Evolutionary conservation across 1,284 basidiomycete species (phyloP), one percentile per base, ranked within the genome.

Genomic region (Puccinia novopanici): DNA sequence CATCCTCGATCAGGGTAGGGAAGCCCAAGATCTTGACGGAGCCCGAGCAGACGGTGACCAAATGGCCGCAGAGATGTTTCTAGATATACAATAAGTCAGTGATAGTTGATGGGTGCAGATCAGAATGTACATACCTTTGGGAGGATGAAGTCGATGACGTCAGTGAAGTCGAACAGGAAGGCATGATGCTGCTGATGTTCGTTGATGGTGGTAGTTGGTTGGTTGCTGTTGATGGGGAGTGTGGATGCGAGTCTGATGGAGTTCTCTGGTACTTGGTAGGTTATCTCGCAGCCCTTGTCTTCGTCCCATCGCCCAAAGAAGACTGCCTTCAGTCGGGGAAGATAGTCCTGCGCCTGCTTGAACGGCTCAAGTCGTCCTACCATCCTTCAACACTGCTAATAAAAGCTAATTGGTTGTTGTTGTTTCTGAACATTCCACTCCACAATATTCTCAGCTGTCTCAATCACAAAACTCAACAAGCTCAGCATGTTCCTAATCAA

Each of bases 241-340:
- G 81, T 52, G 75, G 82, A 84, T 67, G 70, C 34, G 73, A 57
- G 81, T 80, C 61, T 87, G 82, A 95, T 92, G 57, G 92, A 89
- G 50, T 91, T 92, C 85, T 96, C 94, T 0, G 94, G 94, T 9
- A 96, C 93, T 85, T 95, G 94, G 84, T 91, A 92, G 30, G 94
- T 89, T 75, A 96, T 91, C 85, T 92, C 92, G 19, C 93, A 92
- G 0, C 94, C 94, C 83, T 91, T 89, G 10, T 88, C 88, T 65
- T 91, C 89, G 86, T 96, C 93, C 84, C 96, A 96, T 17, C 92
- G 90, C 19, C 93, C 91, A 84, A 94, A 94, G 87, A 95, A 94
- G 12, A 95, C 91, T 17, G 92, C 93, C 82, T 92, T 89, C 75
- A 95, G 92, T 63, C 92, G 90, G 10, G 87, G 68, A 12, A 71